Conservation (phyloP, 1,139 yeast genomes). For the Pichia sp. region DNA sequence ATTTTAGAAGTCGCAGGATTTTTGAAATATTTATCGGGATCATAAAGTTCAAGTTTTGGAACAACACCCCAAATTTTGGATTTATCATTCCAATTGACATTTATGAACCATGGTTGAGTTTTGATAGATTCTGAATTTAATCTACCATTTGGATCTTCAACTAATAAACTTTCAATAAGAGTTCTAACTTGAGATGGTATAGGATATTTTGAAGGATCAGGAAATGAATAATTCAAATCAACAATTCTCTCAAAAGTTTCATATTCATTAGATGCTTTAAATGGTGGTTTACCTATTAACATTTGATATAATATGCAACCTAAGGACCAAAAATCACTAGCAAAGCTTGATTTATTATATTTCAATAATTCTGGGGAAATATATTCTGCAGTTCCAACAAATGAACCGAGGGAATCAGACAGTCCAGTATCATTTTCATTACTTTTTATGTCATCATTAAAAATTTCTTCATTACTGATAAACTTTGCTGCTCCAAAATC, state of each 20-base stretch:
- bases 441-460: neutral
- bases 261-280: slow-evolving; percentile 70
- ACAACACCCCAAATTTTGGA: slow-evolving; percentile 67
- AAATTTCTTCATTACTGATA: neutral
- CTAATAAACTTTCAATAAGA: slow-evolving; percentile 49
- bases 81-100: slow-evolving; percentile 59
- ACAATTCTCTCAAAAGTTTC: slow-evolving; percentile 65
- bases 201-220: slow-evolving; percentile 30
- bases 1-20: neutral
- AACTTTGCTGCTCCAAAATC: slow-evolving; percentile 77
- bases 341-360: slow-evolving; percentile 63
- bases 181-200: slow-evolving; percentile 43
- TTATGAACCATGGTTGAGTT: slow-evolving; percentile 67
- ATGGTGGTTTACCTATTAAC: slow-evolving; percentile 73
- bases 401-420: slow-evolving; percentile 51
- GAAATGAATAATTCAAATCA: slow-evolving; percentile 60
- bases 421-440: neutral
- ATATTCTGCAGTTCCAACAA: slow-evolving; percentile 72
- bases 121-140: slow-evolving; percentile 57
- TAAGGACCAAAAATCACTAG: slow-evolving; percentile 76
- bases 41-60: slow-evolving; percentile 75
- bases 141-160: slow-evolving; percentile 58
- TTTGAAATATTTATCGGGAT: slow-evolving; percentile 26
- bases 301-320: slow-evolving; percentile 76
- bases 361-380: slow-evolving; percentile 72